A percentile compares a stretch with the other conserved stretches of the same genome.
Evolutionary conservation across 257 asterid species (phyloP).

Genomic region (Solanum chiquidenum): DNA sequence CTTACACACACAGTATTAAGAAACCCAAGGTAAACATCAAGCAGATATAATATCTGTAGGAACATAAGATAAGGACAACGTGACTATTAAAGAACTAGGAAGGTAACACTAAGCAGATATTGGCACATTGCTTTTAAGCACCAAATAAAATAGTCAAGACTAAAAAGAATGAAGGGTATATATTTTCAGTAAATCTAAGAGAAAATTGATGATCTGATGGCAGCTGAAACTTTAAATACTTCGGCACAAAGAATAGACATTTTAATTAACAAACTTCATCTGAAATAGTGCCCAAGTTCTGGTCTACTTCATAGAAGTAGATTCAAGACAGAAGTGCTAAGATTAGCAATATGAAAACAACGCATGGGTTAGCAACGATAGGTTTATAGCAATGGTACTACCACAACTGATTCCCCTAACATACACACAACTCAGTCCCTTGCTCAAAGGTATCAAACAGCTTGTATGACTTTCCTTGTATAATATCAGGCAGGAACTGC

Average conservation of each 20-base stretch:
- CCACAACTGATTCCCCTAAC: not conserved
- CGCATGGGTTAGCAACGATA: not conserved
- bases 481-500: not conserved
- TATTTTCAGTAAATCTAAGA: not conserved
- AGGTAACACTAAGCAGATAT: not conserved
- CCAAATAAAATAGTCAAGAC: not conserved
- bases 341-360: not conserved
- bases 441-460: not conserved
- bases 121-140: not conserved
- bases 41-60: not conserved
- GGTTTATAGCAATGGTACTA: not conserved
- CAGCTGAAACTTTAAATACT: not conserved
- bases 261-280: not conserved
- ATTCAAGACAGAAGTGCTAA: not conserved
- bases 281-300: not conserved
- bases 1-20: not conserved
- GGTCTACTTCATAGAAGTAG: not conserved
- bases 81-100: not conserved
- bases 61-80: not conserved
- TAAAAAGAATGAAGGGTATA: not conserved
- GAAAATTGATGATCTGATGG: not conserved
- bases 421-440: not conserved
- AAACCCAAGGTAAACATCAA: not conserved
- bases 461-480: not conserved
- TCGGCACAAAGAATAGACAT: not conserved